phyloP scores from a whole-genome alignment of 495 filamentous ascomycete species.

The Thozetella sp. region DNA sequence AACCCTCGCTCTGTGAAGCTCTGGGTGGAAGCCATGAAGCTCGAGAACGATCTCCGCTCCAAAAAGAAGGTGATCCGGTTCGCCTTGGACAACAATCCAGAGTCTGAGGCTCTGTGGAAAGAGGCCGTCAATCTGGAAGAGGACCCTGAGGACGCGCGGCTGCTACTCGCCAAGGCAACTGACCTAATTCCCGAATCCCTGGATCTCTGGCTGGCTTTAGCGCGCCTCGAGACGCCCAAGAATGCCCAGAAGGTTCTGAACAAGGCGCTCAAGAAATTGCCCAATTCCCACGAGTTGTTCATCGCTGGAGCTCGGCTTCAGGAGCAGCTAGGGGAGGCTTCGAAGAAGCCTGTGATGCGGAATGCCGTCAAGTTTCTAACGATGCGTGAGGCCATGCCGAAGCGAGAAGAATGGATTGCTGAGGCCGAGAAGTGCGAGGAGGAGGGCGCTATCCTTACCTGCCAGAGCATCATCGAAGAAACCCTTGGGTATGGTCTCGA shows the following conservation, averaged over 20 bases:
- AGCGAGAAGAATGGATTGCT: slow-evolving; percentile 94
- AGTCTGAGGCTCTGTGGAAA: slow-evolving; percentile 95
- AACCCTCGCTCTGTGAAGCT: slow-evolving; percentile 87
- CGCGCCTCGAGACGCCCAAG: slow-evolving; percentile 82
- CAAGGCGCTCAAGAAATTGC: slow-evolving; percentile 89
- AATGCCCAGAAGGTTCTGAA: slow-evolving; percentile 95
- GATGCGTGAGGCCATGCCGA: slow-evolving; percentile 91
- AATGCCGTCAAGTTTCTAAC: slow-evolving; percentile 88
- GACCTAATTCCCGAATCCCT: slow-evolving; percentile 92
- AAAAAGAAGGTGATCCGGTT: slow-evolving; percentile 90
- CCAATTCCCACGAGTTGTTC: slow-evolving; percentile 93
- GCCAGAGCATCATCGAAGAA: slow-evolving; percentile 83
- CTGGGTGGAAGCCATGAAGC: slow-evolving; percentile 93
- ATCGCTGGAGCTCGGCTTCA: slow-evolving; percentile 90
- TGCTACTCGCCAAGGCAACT: slow-evolving; percentile 89
- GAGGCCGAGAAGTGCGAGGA: slow-evolving; percentile 95
- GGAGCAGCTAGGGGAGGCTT: slow-evolving; percentile 76
- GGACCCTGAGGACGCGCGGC: slow-evolving; percentile 78
- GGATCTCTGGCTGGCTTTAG: slow-evolving; percentile 92
- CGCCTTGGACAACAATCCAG: slow-evolving; percentile 85
- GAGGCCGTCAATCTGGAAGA: slow-evolving; percentile 96
- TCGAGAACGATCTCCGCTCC: slow-evolving; percentile 76
- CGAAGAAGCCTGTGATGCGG: slow-evolving; percentile 89
- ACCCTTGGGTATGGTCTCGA: slow-evolving; percentile 93
- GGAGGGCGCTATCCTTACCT: slow-evolving; percentile 86